Percentiles rank a stretch among this genome's conserved stretches.
Conservation (phyloP, 1,284 basidiomycete species). For the Cystobasidium slooffiae region DNA sequence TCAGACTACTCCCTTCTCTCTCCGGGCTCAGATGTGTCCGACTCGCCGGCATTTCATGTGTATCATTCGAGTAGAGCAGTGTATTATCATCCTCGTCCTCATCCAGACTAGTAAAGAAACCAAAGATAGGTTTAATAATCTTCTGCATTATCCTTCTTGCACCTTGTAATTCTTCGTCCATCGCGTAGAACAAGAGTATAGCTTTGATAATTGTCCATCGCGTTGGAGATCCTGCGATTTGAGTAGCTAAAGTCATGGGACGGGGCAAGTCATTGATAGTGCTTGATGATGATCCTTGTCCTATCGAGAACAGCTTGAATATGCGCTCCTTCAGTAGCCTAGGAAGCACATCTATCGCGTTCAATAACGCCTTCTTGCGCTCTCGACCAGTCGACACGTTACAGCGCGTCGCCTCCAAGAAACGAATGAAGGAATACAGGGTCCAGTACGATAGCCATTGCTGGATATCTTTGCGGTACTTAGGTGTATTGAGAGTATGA, state of each 20-base stretch:
- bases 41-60: not conserved
- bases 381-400: not conserved
- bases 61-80: too few relatives aligned
- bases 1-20: not conserved
- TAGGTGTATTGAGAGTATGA: not conserved
- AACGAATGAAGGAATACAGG: slow-evolving; percentile 6
- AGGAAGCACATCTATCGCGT: slow-evolving; percentile 5
- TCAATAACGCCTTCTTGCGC: not conserved
- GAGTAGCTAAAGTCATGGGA: slow-evolving; percentile 30
- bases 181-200: slow-evolving; percentile 35
- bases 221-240: slow-evolving; percentile 29
- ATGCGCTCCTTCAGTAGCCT: not conserved
- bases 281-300: not conserved
- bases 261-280: not conserved
- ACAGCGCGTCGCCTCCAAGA: slow-evolving; percentile 31
- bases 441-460: slow-evolving; percentile 42
- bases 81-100: not conserved
- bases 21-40: not conserved
- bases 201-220: slow-evolving; percentile 35
- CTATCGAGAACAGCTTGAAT: not conserved
- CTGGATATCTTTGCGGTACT: slow-evolving; percentile 1
- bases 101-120: slow-evolving; percentile 41
- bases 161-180: slow-evolving; percentile 42
- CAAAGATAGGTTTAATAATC: slow-evolving; percentile 26
- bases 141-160: slow-evolving; percentile 40